Conservation (phyloP, 2,329 filamentous ascomycete genomes). For the Arthrobotrys musiformis region DNA sequence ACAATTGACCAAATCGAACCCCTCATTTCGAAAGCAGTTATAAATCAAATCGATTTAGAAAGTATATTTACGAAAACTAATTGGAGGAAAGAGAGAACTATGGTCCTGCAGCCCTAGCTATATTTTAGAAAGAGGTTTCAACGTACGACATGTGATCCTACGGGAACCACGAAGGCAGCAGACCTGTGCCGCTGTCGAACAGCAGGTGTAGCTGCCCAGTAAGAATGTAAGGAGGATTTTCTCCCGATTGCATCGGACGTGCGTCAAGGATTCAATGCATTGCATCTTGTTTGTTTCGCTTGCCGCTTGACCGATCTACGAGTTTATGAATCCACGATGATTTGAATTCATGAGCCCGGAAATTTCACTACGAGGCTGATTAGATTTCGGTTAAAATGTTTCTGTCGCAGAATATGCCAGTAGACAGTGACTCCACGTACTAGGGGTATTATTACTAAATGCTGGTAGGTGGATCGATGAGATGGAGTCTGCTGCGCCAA, state of each 20-base stretch:
- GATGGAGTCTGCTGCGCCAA: no score
- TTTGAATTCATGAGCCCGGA: not conserved
- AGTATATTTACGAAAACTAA: not conserved
- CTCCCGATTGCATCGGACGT: not conserved
- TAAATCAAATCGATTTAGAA: not conserved
- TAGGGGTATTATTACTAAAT: not conserved
- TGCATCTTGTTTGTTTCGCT: not conserved
- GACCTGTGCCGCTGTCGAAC: not conserved
- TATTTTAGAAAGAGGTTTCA: not conserved
- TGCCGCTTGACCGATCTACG: not conserved
- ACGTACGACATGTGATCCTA: not conserved
- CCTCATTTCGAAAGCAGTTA: not conserved
- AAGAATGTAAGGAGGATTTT: not conserved
- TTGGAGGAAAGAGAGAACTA: not conserved
- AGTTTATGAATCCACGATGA: no score
- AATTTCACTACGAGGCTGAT: not conserved
- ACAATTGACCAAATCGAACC: not conserved
- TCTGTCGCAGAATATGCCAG: not conserved
- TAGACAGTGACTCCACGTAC: not conserved
- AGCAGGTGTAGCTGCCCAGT: not conserved
- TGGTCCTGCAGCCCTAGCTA: not conserved
- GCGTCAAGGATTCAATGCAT: not conserved
- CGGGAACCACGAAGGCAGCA: not conserved
- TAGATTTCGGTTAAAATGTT: not conserved
- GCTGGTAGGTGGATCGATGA: no score